Base-by-base conservation (phyloP, 2,329 filamentous ascomycete species). In the Didymella pinodella region DNA sequence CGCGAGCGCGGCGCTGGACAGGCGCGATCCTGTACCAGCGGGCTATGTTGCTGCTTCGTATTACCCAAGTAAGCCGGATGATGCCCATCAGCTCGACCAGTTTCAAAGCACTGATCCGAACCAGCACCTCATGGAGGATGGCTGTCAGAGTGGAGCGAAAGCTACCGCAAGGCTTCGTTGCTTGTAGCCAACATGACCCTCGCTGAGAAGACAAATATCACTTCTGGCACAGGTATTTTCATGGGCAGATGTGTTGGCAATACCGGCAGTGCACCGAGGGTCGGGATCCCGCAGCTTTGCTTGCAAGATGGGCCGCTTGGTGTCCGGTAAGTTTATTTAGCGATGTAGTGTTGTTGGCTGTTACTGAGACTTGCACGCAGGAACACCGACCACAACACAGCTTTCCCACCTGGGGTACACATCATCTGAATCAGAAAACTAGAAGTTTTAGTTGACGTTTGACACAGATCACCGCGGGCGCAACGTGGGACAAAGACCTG, bases 131-230 rank as follows among this genome's bases (percentile, higher is more conserved):
- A 87, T 50, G 90, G 90, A 48, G 91, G 90, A 38, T 93, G 90
- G 88, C 78, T 84, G 0, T 77, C 83, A 6, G 84, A 85, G 57
- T 94, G 91, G 91, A 80, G 80, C 22, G 84, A 85, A 18, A 89
- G 89, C 66, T 94, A 93, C 70, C 79, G 79, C 51, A 92, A 90
- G 68, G 91, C 91, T 1, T 83, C 87, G 57, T 76, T 80, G 3
- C 75, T 93, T 14, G 90, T 94, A 16, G 85, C 86, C 52, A 84
- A 86, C 47, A 91, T 94, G 90, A 93, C 90, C 0, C 77, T 94
- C 55, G 90, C 90, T 2, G 91, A 93, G 74, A 94, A 93, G 78
- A 88, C 89, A 3, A 93, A 93, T 70, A 83, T 93, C 50, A 92
- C 90, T 0, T 85, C 85, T 1, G 90, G 90, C 3, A 88, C 85